These are phyloP conservation scores for Prunus kanzakura DNA, from an alignment of 306 rosid species.

Conservation along the genomic window DNA sequence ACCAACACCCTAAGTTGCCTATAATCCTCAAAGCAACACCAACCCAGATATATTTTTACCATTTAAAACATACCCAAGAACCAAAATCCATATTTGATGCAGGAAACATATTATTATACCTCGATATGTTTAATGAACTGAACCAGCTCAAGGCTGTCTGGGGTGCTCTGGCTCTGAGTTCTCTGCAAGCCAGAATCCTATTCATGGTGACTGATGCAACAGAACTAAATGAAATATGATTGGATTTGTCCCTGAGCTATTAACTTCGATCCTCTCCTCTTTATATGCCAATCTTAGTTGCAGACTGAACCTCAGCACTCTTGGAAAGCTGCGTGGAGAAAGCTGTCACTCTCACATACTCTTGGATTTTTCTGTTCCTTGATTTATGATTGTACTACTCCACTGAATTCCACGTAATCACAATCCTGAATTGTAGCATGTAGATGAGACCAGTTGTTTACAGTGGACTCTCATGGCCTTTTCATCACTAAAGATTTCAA, in stretches of 20 bases:
- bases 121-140: conserved; percentile 27
- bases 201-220: conserved; percentile 31
- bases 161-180: conserved; percentile 18
- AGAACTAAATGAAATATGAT: neutral
- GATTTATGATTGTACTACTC: neutral
- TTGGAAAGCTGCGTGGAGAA: neutral
- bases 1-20: neutral
- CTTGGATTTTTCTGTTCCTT: neutral
- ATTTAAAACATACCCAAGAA: neutral
- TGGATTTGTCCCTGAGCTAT: neutral
- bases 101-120: conserved; percentile 28
- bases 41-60: neutral
- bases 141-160: conserved; percentile 27
- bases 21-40: neutral
- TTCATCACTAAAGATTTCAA: too few species aligned
- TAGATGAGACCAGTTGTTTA: neutral
- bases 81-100: neutral
- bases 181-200: conserved; percentile 35
- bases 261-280: neutral
- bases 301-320: neutral
- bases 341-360: neutral
- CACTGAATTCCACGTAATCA: neutral
- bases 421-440: neutral
- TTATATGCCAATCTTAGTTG: neutral
- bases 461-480: neutral